Base-by-base conservation (phyloP, 148 eudicot species). In the Dysphania ambrosioides region DNA sequence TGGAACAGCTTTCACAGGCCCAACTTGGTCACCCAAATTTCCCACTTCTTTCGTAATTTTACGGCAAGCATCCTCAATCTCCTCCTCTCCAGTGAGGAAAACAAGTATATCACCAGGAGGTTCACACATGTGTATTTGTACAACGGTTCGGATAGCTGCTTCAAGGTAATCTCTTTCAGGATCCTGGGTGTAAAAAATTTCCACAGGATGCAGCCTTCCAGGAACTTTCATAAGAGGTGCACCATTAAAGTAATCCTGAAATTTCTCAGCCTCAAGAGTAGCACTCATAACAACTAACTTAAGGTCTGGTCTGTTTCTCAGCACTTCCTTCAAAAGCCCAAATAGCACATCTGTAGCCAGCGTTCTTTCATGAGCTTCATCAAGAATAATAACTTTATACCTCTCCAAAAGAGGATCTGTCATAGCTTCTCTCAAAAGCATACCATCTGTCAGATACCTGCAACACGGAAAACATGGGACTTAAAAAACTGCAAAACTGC, bases 351-450 rank as follows among this genome's bases (percentile, higher is more conserved):
- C 97, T 29, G 98, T 93, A 15, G 96, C 93, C 84, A 93, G 75
- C 27, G 98, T 93, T 59, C 98, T 90, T 80, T 91, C 98, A 15
- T 93, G 98, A 72, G 98, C 98, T 80, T 93, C 98, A 84, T 93
- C 98, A 68, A 93, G 92, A 73, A 93, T 84, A 57, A 93, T 88
- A 29, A 91, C 98, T 81, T 87, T 86, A 81, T 90, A 90, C 63
- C 90, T 84, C 77, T 93, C 96, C 58, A 93, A 68, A 49, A 93
- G 93, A 1, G 98, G 98, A 79, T 93, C 96, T 4, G 93, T 88
- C 98, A 93, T 93, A n/a, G 96, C 98, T 79, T 90, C 96, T 78
- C 96, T 89, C 79, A 93, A 78, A 42, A 93, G 87, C 98, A 90
- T 93, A 90, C 98, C 98, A 80, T 93, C 98, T 23, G 98, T 93